Evolutionary conservation across 2,329 filamentous ascomycete species (phyloP), one percentile per base, ranked within the genome.

Genomic region (Venturia oleaginea): DNA sequence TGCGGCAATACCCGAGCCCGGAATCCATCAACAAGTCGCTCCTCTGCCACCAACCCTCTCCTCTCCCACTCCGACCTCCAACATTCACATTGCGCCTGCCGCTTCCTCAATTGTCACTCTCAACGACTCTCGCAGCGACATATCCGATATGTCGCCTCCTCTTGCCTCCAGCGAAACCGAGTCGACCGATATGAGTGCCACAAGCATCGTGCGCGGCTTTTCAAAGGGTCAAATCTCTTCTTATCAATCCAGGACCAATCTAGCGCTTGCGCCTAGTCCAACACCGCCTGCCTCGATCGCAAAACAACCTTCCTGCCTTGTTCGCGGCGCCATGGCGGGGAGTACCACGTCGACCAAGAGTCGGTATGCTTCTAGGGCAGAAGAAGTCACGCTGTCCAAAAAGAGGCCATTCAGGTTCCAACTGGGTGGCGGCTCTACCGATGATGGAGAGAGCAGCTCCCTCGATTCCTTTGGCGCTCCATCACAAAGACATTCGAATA

Each of bases 161-260:
- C 70, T 79, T 65, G 75, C 81, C 43, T 86, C 84, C 61, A 85
- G 88, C 70, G 82, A 81, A 7, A 90, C 85, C 64, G 85, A 86
- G 34, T 83, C 82, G 1, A 85, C 83, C 13, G 84, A 85, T 61
- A 76, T 86, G 67, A 82, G 83, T 69, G 80, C 81, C 17, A 83
- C 86, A 66, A 92, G 87, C 67, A 84, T 96, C 65, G 87, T 96
- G 62, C 89, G 90, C 68, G 92, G 92, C 65, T 96, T 97, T 76
- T 90, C 89, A 5, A 90, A 90, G 1, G 87, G 89, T 32, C 85
- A 88, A 66, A 81, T 88, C 51, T 87, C 86, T 11, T 88, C 86
- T 1, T 89, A 86, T 70, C 83, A 86, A 68, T 88, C 79, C 67
- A 84, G 80, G 71, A 85, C 76, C 67, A 81, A 83, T 68, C 77